These are phyloP conservation scores for Oryza brachyantha DNA, from an alignment of 176 grass and related monocot genomes.

Conservation along the genomic window DNA sequence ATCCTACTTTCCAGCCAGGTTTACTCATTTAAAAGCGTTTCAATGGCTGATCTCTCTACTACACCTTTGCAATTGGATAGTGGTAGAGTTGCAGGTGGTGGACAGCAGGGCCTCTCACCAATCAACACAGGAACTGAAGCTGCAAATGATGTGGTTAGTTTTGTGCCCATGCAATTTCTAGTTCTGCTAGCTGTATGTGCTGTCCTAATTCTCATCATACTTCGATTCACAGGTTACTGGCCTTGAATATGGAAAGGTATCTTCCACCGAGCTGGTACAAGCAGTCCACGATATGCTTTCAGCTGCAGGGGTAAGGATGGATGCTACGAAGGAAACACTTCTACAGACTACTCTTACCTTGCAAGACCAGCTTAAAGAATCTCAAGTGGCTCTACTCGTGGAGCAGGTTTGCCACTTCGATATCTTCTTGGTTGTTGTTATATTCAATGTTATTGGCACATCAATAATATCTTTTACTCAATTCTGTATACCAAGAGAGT, in stretches of 20 bases:
- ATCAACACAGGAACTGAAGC: constrained; percentile 39
- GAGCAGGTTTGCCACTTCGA: constrained; percentile 71
- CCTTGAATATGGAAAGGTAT: constrained; percentile 70
- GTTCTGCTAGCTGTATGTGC: background rate
- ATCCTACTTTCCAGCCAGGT: constrained; percentile 85
- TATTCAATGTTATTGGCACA: constrained; percentile 23
- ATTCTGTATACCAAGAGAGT: background rate
- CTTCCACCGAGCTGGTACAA: constrained; percentile 75
- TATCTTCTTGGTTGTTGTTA: constrained; percentile 1
- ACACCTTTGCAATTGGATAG: constrained; percentile 42
- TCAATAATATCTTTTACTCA: background rate
- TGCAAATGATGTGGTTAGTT: constrained; percentile 49
- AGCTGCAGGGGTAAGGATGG: constrained; percentile 80
- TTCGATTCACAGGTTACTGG: constrained; percentile 44
- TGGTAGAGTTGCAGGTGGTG: constrained; percentile 37
- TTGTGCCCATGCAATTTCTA: constrained; percentile 7
- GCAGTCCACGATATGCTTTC: constrained; percentile 95
- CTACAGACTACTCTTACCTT: constrained; percentile 74
- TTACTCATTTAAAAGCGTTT: constrained; percentile 90
- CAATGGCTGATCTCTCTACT: constrained; percentile 56
- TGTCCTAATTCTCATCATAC: background rate
- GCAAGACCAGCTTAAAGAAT: constrained; percentile 95
- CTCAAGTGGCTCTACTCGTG: constrained; percentile 87
- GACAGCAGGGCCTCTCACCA: constrained; percentile 34
- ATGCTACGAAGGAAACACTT: constrained; percentile 83